phyloP scores from a whole-genome alignment of 208 protist genomes.

The Leishmania amazonensis region DNA sequence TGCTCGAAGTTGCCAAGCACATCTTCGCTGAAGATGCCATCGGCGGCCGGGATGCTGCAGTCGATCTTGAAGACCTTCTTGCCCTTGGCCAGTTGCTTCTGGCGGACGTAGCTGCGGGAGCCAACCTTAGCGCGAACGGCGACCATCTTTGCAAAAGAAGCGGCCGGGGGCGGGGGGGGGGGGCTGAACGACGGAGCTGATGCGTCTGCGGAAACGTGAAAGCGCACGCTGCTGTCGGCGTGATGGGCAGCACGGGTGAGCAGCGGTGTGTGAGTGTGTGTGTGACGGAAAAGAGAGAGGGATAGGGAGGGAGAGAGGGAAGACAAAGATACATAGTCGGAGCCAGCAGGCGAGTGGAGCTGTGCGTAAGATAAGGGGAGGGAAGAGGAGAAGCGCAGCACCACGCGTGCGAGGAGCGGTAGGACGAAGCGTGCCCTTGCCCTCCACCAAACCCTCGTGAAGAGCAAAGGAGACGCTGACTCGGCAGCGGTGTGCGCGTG shows the following conservation, averaged over 20 bases:
- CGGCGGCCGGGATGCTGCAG: constrained; percentile 65
- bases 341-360: not conserved
- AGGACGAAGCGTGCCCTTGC: not conserved
- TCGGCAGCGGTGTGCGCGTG: not conserved
- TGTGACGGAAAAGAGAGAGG: not conserved
- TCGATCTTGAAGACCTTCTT: constrained; percentile 90
- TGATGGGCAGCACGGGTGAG: not conserved
- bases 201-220: constrained; percentile 24
- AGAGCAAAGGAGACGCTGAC: not conserved
- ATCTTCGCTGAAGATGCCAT: constrained; percentile 86
- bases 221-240: constrained; percentile 28
- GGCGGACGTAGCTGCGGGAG: constrained; percentile 79
- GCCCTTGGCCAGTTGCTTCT: constrained; percentile 87
- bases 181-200: constrained; percentile 1
- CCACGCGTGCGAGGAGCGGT: not conserved
- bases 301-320: not conserved
- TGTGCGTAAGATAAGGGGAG: not conserved
- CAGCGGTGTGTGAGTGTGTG: not conserved
- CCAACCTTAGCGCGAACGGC: constrained; percentile 92
- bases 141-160: constrained; percentile 64
- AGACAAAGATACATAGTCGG: not conserved
- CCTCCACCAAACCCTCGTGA: not conserved
- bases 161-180: not conserved
- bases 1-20: constrained; percentile 93
- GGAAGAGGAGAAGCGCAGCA: not conserved